Evolutionary conservation across 495 filamentous ascomycete species (phyloP), one percentile per base, ranked within the genome.

Genomic region (Penicillium odoratum): DNA sequence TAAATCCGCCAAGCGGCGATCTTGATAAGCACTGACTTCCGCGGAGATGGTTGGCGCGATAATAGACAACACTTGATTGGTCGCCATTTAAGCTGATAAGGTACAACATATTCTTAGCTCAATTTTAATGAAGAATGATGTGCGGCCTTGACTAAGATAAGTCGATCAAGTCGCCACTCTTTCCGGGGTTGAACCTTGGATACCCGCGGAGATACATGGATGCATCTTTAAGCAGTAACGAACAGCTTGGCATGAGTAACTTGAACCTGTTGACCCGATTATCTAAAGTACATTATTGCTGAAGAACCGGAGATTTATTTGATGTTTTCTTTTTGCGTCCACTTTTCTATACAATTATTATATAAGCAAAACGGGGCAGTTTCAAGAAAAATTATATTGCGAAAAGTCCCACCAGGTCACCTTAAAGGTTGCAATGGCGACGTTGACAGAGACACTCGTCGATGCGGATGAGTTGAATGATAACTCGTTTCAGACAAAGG

Each of bases 361-460:
- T 38, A 51, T 51, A 51, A 36, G 48, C 16, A 36, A 28, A 51
- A 56, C 47, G 44, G 31, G 47, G 25, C 26, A 30, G 47, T 25
- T 46, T 46, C 18, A 26, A 16, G 40, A 51, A 33, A 51, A 51
- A 36, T 26, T n/a, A 48, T 48, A 51, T 4, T 16, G 18, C 26
- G 5, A 36, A 51, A 15, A n/a, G 3, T 36, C 33, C 8, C 33
- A 1, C 33, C 33, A 21, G 21, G 2, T 21, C 21, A 21, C 16
- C 16, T 16, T 16, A 26, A 15, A 3, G 29, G 58, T 15, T 38
- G 28, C 38, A 34, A 74, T 76, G 74, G 56, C 69, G 15, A 70
- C 68, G 40, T 68, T 71, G 16, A 72, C 72, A 36, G 60, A 58
- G 28, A 61, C 51, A 7, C 21, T 59, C 33, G 30, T 62, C 26